Base-by-base conservation (phyloP, 495 filamentous ascomycete genomes). In the Amniculicola lignicola region DNA sequence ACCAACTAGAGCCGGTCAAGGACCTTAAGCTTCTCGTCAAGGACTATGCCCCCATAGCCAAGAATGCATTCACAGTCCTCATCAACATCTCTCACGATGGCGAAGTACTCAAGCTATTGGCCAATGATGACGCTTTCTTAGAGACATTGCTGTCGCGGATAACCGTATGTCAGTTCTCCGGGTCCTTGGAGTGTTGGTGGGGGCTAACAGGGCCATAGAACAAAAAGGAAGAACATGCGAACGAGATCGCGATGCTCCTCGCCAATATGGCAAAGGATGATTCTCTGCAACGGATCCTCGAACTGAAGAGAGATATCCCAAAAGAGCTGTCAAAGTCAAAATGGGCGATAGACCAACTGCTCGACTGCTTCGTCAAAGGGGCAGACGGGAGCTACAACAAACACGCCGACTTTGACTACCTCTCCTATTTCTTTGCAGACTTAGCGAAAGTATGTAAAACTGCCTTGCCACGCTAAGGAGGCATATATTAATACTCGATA, bases 281-380 rank as follows among this genome's bases (percentile, higher is more conserved):
- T 54, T 77, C 76, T 5, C 71, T 96, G 25, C 81, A 83, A 50
- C 79, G 79, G 37, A 70, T 97, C 21, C 65, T 88, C 12, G 72
- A 74, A 1, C 72, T 86, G 22, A 85, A 84, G 59, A 82, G 87
- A 42, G 60, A 72, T 9, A 69, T 81, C 9, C 84, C 86, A 4
- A 70, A 72, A 19, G 77, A 77, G 14, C 76, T 85, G 18, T 90
- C 90, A 2, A 76, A 67, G 4, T 85, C 86, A 3, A 76, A 83
- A 25, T 74, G 82, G 36, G 86, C 86, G 11, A 81, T 96, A 44
- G 89, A 95, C 67, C 94, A 97, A 66, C 73, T 97, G 16, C 84
- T 97, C 63, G 93, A 96, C 68, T 85, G 92, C 64, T 98, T 97
- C 67, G 94, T 97, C 51, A 90, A 89, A 71, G 91, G 91, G 11